Evolutionary conservation across 2,329 filamentous ascomycete genomes (phyloP).

Genomic region (Aspergillus brunneoviolaceus): DNA sequence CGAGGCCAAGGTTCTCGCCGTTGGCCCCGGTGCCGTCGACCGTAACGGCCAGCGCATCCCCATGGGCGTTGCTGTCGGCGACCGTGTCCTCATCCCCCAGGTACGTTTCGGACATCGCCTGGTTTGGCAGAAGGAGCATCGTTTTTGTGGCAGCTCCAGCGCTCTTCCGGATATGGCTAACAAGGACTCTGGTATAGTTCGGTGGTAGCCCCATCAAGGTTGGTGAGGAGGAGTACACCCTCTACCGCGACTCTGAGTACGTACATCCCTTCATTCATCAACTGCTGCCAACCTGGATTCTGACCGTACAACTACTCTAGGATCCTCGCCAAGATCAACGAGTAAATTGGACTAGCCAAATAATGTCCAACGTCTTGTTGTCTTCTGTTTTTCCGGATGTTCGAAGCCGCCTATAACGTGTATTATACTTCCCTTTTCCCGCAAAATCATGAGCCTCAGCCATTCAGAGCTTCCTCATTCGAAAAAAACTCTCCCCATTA

Average conservation of each 20-base stretch:
- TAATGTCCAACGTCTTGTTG: slow-evolving; percentile 13
- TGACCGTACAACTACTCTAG: slow-evolving; percentile 48
- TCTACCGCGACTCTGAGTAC: slow-evolving; percentile 98
- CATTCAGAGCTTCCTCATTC: slow-evolving; percentile 15
- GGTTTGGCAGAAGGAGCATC: no score
- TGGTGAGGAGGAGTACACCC: slow-evolving; percentile 90
- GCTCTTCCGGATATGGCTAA: slow-evolving; percentile 21
- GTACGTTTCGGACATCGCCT: slow-evolving; percentile 51
- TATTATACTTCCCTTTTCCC: slow-evolving; percentile 31
- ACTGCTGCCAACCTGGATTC: background rate
- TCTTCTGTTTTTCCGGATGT: slow-evolving; percentile 18
- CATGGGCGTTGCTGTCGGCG: slow-evolving; percentile 78
- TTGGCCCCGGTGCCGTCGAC: slow-evolving; percentile 84
- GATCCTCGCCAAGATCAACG: slow-evolving; percentile 98
- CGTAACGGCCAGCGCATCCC: slow-evolving; percentile 84
- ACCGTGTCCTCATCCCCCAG: slow-evolving; percentile 94
- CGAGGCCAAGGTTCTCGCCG: slow-evolving; percentile 92
- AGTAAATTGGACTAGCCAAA: slow-evolving; percentile 58
- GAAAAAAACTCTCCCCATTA: slow-evolving; percentile 20
- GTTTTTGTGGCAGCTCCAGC: no score
- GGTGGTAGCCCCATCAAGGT: slow-evolving; percentile 96
- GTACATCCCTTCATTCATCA: slow-evolving; percentile 41
- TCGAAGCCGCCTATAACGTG: slow-evolving; percentile 24
- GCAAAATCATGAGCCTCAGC: slow-evolving; percentile 32
- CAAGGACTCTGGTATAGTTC: slow-evolving; percentile 56